Evolutionary conservation across 2,329 filamentous ascomycete genomes (phyloP).

Genomic region (Fusarium fujikuroi): DNA sequence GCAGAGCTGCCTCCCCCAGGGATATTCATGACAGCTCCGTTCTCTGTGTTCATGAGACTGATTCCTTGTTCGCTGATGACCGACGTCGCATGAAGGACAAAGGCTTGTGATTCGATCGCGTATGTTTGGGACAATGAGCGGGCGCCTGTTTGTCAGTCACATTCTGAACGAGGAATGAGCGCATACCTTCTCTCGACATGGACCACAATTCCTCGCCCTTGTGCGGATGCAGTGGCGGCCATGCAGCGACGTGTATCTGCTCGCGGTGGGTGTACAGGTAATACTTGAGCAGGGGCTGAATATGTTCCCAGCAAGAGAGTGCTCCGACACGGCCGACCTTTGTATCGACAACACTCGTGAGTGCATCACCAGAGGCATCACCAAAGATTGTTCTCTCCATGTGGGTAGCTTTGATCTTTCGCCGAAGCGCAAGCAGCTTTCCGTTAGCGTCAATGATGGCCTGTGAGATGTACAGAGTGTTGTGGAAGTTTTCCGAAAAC

Average conservation of each 20-base stretch:
- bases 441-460: slow-evolving; percentile 54
- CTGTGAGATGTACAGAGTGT: slow-evolving; percentile 56
- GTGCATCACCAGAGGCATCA: slow-evolving; percentile 43
- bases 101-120: background rate
- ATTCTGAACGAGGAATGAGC: too few species aligned
- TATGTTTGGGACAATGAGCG: background rate
- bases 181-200: slow-evolving; percentile 36
- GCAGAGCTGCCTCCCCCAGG: background rate
- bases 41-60: background rate
- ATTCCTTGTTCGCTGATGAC: background rate
- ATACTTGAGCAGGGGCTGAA: slow-evolving; percentile 13
- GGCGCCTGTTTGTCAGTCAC: background rate
- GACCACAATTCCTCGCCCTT: slow-evolving; percentile 28
- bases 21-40: background rate
- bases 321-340: slow-evolving; percentile 47
- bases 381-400: slow-evolving; percentile 62
- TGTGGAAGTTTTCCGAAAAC: slow-evolving; percentile 53
- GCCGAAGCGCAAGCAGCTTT: slow-evolving; percentile 51
- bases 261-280: slow-evolving; percentile 8
- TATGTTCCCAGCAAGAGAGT: slow-evolving; percentile 55
- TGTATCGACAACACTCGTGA: background rate
- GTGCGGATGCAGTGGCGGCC: slow-evolving; percentile 5
- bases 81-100: background rate
- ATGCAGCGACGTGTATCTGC: slow-evolving; percentile 10
- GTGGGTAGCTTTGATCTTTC: slow-evolving; percentile 64